Evolutionary conservation across 306 rosid species (phyloP).

Genomic region (Cucurbita argyrosperma): DNA sequence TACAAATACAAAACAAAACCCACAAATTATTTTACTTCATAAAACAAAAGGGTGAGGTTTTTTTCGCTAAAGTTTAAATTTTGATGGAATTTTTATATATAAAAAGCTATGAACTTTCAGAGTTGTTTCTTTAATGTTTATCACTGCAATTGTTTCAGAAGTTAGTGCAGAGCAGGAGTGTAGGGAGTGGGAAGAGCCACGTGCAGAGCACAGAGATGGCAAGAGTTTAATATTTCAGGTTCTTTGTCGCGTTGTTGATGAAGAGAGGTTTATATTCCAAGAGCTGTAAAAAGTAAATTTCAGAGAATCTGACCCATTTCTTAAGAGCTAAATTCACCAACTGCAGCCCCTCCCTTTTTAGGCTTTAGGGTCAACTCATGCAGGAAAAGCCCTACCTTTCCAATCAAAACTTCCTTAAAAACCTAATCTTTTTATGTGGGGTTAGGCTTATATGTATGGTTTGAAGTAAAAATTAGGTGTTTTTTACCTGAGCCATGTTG

Average conservation of each 20-base stretch:
- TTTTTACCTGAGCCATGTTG: conserved; percentile 85
- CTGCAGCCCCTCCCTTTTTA: background rate
- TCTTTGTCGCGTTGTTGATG: conserved; percentile 53
- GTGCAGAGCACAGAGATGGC: conserved; percentile 32
- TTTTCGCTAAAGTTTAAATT: background rate
- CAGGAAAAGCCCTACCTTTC: background rate
- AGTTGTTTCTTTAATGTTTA: background rate
- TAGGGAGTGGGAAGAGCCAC: conserved; percentile 32
- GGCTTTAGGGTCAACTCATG: conserved; percentile 5
- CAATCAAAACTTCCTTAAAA: background rate
- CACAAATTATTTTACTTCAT: background rate
- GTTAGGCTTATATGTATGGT: background rate
- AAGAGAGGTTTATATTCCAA: conserved; percentile 37
- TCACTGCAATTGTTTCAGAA: background rate
- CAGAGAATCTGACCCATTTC: conserved; percentile 1
- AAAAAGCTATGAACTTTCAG: background rate
- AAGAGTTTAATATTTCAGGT: conserved; percentile 10
- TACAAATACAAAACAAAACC: background rate
- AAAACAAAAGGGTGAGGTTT: background rate
- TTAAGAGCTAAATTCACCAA: background rate
- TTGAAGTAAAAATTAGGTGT: background rate
- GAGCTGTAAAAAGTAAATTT: conserved; percentile 10
- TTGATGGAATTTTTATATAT: background rate
- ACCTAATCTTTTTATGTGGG: background rate
- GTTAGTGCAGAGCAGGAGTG: background rate